A percentile compares a stretch with the other conserved stretches of the same genome.
phyloP scores from a whole-genome alignment of 352 stramenopile genomes.

The Peronospora farinosa region DNA sequence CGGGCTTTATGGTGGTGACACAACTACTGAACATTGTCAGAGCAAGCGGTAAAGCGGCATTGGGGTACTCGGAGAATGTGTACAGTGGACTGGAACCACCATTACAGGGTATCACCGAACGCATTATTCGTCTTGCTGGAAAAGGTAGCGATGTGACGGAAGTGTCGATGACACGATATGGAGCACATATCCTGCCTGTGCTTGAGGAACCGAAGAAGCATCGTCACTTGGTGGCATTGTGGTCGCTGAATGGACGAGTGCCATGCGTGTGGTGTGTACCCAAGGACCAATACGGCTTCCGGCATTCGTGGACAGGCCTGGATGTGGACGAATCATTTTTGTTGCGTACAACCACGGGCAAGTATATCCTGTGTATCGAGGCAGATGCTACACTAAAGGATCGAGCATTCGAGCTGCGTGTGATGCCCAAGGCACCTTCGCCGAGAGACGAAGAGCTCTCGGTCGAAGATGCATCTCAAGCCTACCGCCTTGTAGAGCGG shows the following conservation, averaged over 20 bases:
- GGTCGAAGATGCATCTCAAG: conserved; percentile 56
- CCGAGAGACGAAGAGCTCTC: conserved; percentile 36
- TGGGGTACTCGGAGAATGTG: conserved; percentile 46
- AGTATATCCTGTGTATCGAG: conserved; percentile 61
- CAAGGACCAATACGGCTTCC: conserved; percentile 48
- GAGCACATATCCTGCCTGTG: conserved; percentile 55
- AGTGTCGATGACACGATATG: conserved; percentile 59
- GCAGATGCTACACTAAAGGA: conserved; percentile 51
- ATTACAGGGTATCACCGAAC: conserved; percentile 45
- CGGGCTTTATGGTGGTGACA: conserved; percentile 57
- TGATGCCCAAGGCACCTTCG: conserved; percentile 19
- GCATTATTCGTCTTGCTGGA: conserved; percentile 53
- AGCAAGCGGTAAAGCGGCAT: conserved; percentile 37
- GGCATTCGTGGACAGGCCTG: conserved; percentile 50
- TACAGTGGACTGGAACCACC: conserved; percentile 44
- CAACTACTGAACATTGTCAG: conserved; percentile 60
- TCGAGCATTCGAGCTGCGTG: conserved; percentile 37
- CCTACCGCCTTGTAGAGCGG: conserved; percentile 52
- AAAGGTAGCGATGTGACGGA: conserved; percentile 56
- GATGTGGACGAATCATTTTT: conserved; percentile 47
- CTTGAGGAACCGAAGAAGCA: conserved; percentile 46
- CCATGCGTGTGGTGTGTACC: conserved; percentile 51
- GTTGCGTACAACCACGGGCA: conserved; percentile 55
- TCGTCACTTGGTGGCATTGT: conserved; percentile 42
- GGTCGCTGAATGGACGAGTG: conserved; percentile 49